These are phyloP conservation scores for Talaromyces sp. DNA, from an alignment of 2,329 filamentous ascomycete species.

Conservation along the genomic window DNA sequence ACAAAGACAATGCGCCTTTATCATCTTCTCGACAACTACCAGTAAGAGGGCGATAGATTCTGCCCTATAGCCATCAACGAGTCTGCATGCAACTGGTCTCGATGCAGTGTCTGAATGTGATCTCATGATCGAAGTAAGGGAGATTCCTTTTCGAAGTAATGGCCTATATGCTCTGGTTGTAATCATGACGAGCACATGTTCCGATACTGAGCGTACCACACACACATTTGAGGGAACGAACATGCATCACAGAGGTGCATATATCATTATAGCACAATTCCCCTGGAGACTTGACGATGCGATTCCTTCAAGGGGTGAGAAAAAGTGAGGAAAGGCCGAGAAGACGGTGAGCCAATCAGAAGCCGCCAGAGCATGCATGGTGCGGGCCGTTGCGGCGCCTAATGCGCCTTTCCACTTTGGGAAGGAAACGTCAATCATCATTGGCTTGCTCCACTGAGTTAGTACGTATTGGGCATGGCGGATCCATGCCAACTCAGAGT, in stretches of 20 bases:
- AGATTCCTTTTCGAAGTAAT: neutral
- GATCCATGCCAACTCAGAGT: slow-evolving; percentile 6
- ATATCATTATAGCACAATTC: neutral
- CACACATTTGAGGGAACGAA: neutral
- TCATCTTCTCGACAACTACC: neutral
- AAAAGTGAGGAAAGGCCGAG: too few species aligned
- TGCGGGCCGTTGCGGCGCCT: slow-evolving; percentile 17
- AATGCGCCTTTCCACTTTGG: slow-evolving; percentile 12
- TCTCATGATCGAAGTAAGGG: slow-evolving; percentile 3
- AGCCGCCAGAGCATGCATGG: slow-evolving; percentile 19
- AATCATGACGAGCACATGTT: neutral
- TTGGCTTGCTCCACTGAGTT: neutral
- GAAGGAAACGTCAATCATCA: neutral
- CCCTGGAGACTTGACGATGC: neutral
- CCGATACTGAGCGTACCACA: neutral
- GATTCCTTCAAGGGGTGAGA: neutral
- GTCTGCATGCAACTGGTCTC: slow-evolving; percentile 1
- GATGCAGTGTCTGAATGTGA: neutral
- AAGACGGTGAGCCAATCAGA: slow-evolving; percentile 10
- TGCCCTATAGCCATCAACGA: neutral
- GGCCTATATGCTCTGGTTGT: slow-evolving; percentile 3
- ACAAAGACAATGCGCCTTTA: neutral
- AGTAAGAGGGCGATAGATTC: neutral
- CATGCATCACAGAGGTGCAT: neutral
- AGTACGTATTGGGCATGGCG: neutral